phyloP scores from a whole-genome alignment of 1,139 yeast genomes.

The Pneumocystis sp. region DNA sequence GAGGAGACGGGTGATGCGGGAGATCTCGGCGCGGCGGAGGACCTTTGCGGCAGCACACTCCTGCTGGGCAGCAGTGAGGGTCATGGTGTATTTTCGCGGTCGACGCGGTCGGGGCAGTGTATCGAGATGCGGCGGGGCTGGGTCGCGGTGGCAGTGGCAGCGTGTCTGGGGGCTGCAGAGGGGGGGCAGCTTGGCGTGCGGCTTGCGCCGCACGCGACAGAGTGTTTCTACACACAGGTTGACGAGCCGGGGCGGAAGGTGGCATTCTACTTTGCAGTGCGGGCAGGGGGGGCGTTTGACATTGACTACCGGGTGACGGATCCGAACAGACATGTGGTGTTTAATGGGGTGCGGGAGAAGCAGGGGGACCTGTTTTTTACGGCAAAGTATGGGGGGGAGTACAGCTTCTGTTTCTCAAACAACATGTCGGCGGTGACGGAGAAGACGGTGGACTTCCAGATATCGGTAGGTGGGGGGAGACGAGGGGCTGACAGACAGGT shows the following conservation, averaged over 20 bases:
- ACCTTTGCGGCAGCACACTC: background rate
- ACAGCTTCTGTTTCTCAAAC: slow-evolving; percentile 81
- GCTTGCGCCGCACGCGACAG: slow-evolving; percentile 63
- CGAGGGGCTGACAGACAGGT: slow-evolving; percentile 7
- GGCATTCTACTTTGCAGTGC: slow-evolving; percentile 76
- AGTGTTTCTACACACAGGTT: slow-evolving; percentile 69
- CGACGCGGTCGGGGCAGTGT: no score
- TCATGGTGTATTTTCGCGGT: no score
- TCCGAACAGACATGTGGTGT: slow-evolving; percentile 48
- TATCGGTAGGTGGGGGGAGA: slow-evolving; percentile 34
- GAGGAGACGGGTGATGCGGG: slow-evolving; percentile 25
- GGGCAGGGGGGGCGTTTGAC: slow-evolving; percentile 76
- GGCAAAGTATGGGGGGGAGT: slow-evolving; percentile 65
- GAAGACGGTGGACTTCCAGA: slow-evolving; percentile 79
- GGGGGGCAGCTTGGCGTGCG: background rate
- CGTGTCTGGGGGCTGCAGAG: no score
- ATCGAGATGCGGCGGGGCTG: no score
- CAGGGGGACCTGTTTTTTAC: slow-evolving; percentile 74
- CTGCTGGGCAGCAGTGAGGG: background rate
- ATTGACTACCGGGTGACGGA: slow-evolving; percentile 61
- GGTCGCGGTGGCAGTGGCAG: no score
- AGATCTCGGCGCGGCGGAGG: background rate
- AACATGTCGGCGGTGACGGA: slow-evolving; percentile 77
- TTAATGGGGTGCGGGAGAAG: slow-evolving; percentile 49
- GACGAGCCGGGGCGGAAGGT: slow-evolving; percentile 47